Evolutionary conservation across 2,329 filamentous ascomycete species (phyloP).

Genomic region (Trichoderma asperellum): DNA sequence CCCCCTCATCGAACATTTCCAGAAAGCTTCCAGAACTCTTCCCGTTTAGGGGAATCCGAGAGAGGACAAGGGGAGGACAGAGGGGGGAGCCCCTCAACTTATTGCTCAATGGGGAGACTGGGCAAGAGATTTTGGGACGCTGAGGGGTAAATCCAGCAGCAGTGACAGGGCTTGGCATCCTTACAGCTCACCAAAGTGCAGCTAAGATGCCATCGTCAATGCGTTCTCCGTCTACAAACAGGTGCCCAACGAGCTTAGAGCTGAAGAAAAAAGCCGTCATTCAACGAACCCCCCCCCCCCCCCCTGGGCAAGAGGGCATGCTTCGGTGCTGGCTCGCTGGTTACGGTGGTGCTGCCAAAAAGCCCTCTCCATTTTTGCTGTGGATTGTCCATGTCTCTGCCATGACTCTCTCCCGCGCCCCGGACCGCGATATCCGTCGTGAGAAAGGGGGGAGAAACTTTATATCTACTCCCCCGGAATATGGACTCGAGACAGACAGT

Average conservation of each 20-base stretch:
- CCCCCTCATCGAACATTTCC: constrained; percentile 5
- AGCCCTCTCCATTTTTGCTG: background rate
- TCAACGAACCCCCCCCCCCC: background rate
- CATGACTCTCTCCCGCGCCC: background rate
- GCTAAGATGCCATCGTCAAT: background rate
- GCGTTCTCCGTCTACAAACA: background rate
- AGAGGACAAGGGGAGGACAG: background rate
- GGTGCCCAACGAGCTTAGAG: background rate
- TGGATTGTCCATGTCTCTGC: background rate
- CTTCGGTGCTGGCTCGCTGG: background rate
- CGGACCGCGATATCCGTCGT: background rate
- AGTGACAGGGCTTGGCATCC: background rate
- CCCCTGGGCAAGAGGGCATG: background rate
- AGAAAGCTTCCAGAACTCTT: constrained; percentile 12
- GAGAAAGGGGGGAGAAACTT: background rate
- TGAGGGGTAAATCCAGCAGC: constrained; percentile 17
- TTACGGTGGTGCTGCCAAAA: background rate
- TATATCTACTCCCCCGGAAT: background rate
- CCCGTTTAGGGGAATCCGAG: background rate
- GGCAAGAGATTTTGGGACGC: background rate
- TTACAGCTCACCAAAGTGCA: background rate
- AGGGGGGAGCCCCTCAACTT: background rate
- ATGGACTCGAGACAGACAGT: too few relatives aligned
- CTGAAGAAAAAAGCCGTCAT: background rate
- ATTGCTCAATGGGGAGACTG: too few relatives aligned